Evolutionary conservation across 257 asterid species (phyloP), one percentile per base, ranked within the genome.

Genomic region (Linderniella brevidens): DNA sequence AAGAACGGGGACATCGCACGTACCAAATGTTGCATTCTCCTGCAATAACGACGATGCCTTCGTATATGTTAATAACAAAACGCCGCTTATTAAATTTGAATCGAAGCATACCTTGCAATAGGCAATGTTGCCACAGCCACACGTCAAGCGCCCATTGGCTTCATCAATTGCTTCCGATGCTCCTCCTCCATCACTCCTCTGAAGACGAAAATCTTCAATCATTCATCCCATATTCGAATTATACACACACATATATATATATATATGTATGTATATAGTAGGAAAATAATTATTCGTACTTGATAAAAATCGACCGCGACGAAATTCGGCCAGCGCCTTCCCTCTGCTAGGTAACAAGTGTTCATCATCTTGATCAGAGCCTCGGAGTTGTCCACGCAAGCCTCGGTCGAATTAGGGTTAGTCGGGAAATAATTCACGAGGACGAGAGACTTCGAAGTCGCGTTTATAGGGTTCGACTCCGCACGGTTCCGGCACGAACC

Each of bases 171-270:
- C 98, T 76, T 76, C 82, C 10, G 98, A 56, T 1, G 92, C 82
- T 53, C 98, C 98, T 48, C 87, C 93, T 20, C 95, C 95, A 39
- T 80, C 95, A 53, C 78, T 88, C 70, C 67, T 69, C 97, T 87
- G 75, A 41, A 55, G 47, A 9, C 38, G n/a, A 20, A 46, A 54
- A 43, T n/a, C n/a, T n/a, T n/a, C n/a, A 12, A 44, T 3, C 48
- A n/a, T 18, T 8, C 1, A 44, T 1, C 1, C 15, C 48, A 13
- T 13, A 18, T 13, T 9, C 11, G 48, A 13, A 44, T n/a, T 15
- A 44, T 13, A 44, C 15, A 8, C 4, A 4, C 11, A 41, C 15
- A 41, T 41, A 11, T 11, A 12, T 5, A 12, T 5, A 5, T 41
- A 17, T 5, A 41, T 41, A n/a, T 6, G 14, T n/a, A 11, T 12